Evolutionary conservation across 106 monocot genomes (phyloP).

Genomic region (Gastrodia elata): DNA sequence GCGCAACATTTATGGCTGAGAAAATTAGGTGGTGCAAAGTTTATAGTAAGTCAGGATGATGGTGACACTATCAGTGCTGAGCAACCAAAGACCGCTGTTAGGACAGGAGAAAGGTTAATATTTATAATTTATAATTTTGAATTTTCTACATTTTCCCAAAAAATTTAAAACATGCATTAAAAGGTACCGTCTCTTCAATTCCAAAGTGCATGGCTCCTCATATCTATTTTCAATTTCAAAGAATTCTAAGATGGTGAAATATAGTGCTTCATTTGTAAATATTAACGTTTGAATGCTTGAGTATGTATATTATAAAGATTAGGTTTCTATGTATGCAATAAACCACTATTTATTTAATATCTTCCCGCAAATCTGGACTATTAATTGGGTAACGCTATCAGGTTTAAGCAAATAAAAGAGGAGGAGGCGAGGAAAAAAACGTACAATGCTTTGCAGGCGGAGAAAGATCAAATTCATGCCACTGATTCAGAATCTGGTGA

Average conservation of each 20-base stretch:
- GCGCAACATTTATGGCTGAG: conserved; percentile 89
- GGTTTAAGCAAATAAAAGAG: conserved; percentile 81
- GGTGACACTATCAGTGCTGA: conserved; percentile 91
- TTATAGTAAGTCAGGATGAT: conserved; percentile 54
- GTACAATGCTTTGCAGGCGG: conserved; percentile 23
- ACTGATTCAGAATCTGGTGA: conserved; percentile 47
- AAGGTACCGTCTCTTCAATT: no score
- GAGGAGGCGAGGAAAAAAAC: conserved; percentile 40
- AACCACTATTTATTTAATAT: background rate
- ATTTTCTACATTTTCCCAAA: no score
- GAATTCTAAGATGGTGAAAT: no score
- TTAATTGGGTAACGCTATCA: conserved; percentile 16
- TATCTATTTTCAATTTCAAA: no score
- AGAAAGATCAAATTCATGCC: conserved; percentile 24
- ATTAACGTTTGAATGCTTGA: no score
- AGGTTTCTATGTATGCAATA: no score
- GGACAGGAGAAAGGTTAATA: conserved; percentile 65
- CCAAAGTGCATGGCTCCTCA: no score
- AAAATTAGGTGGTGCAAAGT: conserved; percentile 94
- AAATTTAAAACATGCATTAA: no score
- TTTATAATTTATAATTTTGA: no score
- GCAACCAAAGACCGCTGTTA: conserved; percentile 57
- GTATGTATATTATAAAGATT: no score
- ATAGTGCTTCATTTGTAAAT: no score
- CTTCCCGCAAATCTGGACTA: background rate